Evolutionary conservation across 1,284 basidiomycete genomes (phyloP).

Genomic region (Irpex sp.): DNA sequence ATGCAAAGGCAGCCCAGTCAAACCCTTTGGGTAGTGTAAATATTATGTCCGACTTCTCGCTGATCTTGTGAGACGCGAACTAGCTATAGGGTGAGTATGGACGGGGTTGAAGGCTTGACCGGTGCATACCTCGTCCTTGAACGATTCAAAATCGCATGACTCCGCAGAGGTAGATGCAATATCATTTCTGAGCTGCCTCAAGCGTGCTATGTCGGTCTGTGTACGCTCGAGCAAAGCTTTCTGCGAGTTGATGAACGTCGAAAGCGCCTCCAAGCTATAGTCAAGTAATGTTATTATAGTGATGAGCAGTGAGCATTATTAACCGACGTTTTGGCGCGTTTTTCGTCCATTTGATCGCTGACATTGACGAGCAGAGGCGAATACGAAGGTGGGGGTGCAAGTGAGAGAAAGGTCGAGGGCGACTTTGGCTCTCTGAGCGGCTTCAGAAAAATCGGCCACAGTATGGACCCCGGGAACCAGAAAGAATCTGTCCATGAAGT

Average conservation of each 20-base stretch:
- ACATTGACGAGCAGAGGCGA: slow-evolving; percentile 29
- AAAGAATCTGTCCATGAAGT: not conserved
- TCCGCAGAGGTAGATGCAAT: slow-evolving; percentile 39
- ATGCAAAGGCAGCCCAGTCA: slow-evolving; percentile 60
- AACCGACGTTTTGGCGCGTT: slow-evolving; percentile 66
- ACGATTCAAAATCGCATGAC: slow-evolving; percentile 32
- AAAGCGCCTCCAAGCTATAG: slow-evolving; percentile 70
- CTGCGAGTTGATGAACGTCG: slow-evolving; percentile 70
- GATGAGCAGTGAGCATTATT: slow-evolving; percentile 1
- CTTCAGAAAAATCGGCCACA: not conserved
- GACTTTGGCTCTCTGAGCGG: not conserved
- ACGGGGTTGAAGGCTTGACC: slow-evolving; percentile 17
- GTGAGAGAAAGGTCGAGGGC: not conserved
- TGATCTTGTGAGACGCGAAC: slow-evolving; percentile 46
- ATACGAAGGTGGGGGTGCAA: not conserved
- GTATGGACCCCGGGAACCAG: not conserved
- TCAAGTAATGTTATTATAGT: slow-evolving; percentile 18
- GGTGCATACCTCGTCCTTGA: slow-evolving; percentile 42
- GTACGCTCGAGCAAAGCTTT: slow-evolving; percentile 63
- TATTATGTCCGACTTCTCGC: slow-evolving; percentile 46
- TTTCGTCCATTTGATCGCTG: slow-evolving; percentile 54
- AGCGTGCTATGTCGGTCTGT: slow-evolving; percentile 64
- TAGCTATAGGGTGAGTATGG: slow-evolving; percentile 41
- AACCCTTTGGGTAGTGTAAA: slow-evolving; percentile 50
- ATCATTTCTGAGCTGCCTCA: slow-evolving; percentile 51